phyloP scores from a whole-genome alignment of 1,139 yeast species.

The Hyphopichia pseudoburtonii region DNA sequence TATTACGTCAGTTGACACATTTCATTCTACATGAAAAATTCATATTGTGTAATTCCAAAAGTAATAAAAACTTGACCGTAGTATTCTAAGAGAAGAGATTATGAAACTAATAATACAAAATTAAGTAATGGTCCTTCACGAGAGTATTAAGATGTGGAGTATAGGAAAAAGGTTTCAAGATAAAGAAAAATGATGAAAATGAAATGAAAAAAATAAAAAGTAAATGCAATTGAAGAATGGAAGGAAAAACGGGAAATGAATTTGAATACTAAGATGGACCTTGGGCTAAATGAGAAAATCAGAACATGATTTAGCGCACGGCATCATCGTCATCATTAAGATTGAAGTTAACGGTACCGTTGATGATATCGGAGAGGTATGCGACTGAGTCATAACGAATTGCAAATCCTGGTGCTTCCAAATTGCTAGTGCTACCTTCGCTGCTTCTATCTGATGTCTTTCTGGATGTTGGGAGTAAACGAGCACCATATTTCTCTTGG shows the following conservation, averaged over 20 bases:
- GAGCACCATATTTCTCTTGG: conserved; percentile 3
- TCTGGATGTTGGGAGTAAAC: not conserved
- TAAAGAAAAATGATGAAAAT: not conserved
- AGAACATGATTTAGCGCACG: too few species aligned
- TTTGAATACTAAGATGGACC: too few species aligned
- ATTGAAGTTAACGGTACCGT: conserved; percentile 25
- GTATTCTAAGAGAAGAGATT: not conserved
- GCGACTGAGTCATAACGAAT: conserved; percentile 32
- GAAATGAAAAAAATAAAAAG: not conserved
- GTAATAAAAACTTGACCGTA: not conserved
- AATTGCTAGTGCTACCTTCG: too few species aligned
- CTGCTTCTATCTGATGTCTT: not conserved
- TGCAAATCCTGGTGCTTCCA: conserved; percentile 1
- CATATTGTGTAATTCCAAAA: too few species aligned
- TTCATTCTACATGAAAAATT: too few species aligned
- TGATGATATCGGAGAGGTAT: conserved; percentile 33
- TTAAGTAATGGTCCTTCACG: too few species aligned
- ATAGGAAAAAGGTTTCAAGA: not conserved
- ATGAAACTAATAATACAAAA: not conserved
- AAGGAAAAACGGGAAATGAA: too few species aligned
- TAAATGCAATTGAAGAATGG: too few species aligned
- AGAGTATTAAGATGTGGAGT: not conserved
- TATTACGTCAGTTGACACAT: too few species aligned
- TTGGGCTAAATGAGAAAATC: too few species aligned
- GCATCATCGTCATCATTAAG: conserved; percentile 4